These are phyloP conservation scores for Solanum habrochaites DNA, from an alignment of 257 asterid genomes.

Conservation along the genomic window DNA sequence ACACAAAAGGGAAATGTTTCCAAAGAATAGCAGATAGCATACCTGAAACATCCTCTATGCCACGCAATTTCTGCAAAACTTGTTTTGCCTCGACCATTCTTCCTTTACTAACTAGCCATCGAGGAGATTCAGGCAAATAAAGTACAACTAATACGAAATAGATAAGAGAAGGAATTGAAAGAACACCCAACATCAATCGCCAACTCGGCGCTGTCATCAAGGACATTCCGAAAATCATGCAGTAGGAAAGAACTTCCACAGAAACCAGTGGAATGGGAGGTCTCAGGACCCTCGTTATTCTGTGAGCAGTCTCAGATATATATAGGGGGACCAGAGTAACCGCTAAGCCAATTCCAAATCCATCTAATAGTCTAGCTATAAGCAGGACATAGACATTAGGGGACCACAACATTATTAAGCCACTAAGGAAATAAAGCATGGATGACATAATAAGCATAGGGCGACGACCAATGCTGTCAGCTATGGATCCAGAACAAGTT, in stretches of 20 bases:
- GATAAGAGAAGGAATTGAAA: slow-evolving; percentile 58
- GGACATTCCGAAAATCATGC: slow-evolving; percentile 73
- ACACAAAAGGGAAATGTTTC: neutral
- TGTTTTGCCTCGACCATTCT: slow-evolving; percentile 59
- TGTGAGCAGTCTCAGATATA: slow-evolving; percentile 82
- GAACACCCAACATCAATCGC: slow-evolving; percentile 80
- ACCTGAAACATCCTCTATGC: slow-evolving; percentile 81
- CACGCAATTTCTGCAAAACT: slow-evolving; percentile 62
- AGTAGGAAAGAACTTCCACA: slow-evolving; percentile 71
- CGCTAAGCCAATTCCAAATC: slow-evolving; percentile 72
- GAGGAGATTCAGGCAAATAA: slow-evolving; percentile 77
- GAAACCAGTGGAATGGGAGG: too few species aligned
- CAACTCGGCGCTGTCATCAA: slow-evolving; percentile 50
- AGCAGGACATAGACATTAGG: slow-evolving; percentile 67
- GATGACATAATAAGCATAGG: slow-evolving; percentile 78
- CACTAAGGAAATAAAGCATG: slow-evolving; percentile 55
- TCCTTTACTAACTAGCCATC: slow-evolving; percentile 86
- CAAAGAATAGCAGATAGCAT: neutral
- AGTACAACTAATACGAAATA: slow-evolving; percentile 42
- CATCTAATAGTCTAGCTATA: slow-evolving; percentile 63
- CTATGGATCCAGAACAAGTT: slow-evolving; percentile 66
- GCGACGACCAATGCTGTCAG: slow-evolving; percentile 58
- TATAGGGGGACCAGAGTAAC: slow-evolving; percentile 70
- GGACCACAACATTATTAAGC: slow-evolving; percentile 74
- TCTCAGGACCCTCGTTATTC: slow-evolving; percentile 62